These are phyloP conservation scores for Suhomyces maxii DNA, from an alignment of 1,139 yeast genomes.

Conservation along the genomic window DNA sequence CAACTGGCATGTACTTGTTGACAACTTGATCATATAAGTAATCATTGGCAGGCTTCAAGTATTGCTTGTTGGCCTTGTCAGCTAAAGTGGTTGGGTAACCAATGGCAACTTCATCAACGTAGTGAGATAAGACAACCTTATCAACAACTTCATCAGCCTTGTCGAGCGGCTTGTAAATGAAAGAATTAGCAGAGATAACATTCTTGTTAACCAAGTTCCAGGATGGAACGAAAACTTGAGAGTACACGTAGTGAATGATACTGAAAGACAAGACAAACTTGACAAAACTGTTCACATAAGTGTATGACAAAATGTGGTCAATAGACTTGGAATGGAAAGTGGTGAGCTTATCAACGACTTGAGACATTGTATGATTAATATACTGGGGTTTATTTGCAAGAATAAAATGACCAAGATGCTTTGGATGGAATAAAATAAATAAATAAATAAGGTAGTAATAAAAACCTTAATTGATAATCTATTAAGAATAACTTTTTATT, in stretches of 20 bases:
- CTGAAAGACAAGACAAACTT: conserved; percentile 29
- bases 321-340: conserved; percentile 36
- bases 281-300: conserved; percentile 25
- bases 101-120: conserved; percentile 15
- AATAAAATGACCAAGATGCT: neutral
- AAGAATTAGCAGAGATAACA: conserved; percentile 24
- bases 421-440: neutral
- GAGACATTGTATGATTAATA: conserved; percentile 5
- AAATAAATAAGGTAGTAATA: neutral
- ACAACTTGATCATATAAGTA: conserved; percentile 26
- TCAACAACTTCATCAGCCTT: conserved; percentile 32
- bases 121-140: conserved; percentile 22
- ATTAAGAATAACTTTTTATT: no score
- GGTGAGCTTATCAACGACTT: conserved; percentile 5
- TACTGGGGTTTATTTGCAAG: no score
- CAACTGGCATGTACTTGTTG: conserved; percentile 36
- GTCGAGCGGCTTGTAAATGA: conserved; percentile 25
- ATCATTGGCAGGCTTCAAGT: conserved; percentile 33
- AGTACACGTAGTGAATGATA: conserved; percentile 24
- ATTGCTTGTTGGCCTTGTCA: conserved; percentile 20
- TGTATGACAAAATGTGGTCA: conserved; percentile 36
- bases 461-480: neutral
- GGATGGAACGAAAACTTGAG: conserved; percentile 19
- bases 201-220: conserved; percentile 22
- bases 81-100: conserved; percentile 13